Conservation (phyloP, 2,329 filamentous ascomycete genomes). For the Cordyceps cateniannulata region DNA sequence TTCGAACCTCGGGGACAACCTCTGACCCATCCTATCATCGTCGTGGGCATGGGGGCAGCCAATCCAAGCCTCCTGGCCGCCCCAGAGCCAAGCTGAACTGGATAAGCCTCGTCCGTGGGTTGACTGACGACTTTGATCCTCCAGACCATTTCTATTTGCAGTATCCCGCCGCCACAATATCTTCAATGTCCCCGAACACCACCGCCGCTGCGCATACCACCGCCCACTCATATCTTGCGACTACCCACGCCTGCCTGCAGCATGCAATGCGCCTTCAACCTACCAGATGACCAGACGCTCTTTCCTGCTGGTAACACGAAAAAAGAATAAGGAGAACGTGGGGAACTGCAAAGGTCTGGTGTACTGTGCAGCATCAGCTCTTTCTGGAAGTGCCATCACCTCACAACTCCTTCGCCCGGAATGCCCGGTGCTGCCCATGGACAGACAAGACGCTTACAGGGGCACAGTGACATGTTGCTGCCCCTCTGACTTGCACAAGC, state of each 20-base stretch:
- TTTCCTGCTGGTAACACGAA: background rate
- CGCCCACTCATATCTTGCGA: background rate
- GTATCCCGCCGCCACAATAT: conserved; percentile 4
- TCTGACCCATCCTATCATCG: background rate
- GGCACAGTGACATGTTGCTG: background rate
- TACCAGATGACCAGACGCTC: background rate
- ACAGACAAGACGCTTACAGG: background rate
- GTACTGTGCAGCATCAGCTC: background rate
- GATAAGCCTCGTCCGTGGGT: background rate
- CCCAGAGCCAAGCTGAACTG: background rate
- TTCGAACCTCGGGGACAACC: too few species aligned
- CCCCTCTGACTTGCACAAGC: background rate
- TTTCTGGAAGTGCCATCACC: background rate
- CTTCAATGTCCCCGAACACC: background rate
- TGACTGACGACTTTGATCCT: background rate
- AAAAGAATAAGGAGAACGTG: background rate
- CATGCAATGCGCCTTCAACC: background rate
- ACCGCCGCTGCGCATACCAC: background rate
- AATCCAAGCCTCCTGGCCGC: too few species aligned
- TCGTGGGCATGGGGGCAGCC: background rate
- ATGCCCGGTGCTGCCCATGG: background rate
- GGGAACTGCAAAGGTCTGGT: too few species aligned
- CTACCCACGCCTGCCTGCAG: background rate
- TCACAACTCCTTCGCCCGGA: background rate
- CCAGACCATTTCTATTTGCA: background rate